These are phyloP conservation scores for Fusarium sp. DNA, from an alignment of 2,329 filamentous ascomycete species.

Conservation along the genomic window DNA sequence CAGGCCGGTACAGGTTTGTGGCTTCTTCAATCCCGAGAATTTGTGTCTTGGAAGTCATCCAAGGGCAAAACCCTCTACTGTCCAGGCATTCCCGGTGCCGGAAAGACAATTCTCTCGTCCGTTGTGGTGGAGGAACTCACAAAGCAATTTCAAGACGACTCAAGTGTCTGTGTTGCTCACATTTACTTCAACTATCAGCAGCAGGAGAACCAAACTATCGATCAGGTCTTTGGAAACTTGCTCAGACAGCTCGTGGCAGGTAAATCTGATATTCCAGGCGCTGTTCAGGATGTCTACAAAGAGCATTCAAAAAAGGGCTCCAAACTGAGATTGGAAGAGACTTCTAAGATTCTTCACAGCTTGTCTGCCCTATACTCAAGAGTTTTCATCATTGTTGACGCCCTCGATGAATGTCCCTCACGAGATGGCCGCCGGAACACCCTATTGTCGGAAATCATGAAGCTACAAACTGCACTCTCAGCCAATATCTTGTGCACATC, in stretches of 20 bases:
- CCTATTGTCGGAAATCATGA: not conserved
- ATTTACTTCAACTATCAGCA: conserved; percentile 49
- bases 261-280: not conserved
- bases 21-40: not conserved
- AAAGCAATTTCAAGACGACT: too few relatives aligned
- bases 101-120: conserved; percentile 50
- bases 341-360: too few relatives aligned
- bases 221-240: conserved; percentile 44
- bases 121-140: conserved; percentile 27
- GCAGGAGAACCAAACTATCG: conserved; percentile 40
- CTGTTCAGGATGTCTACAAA: not conserved
- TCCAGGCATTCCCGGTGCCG: conserved; percentile 46
- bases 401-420: conserved; percentile 40
- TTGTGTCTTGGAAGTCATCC: conserved; percentile 37
- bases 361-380: fast-evolving
- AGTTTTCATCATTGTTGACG: conserved; percentile 39
- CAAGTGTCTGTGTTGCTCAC: conserved; percentile 43
- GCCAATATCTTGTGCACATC: conserved; percentile 42
- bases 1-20: fast-evolving
- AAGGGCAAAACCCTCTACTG: conserved; percentile 53
- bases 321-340: too few relatives aligned
- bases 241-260: conserved; percentile 48
- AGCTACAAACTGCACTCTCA: fast-evolving
- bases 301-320: not conserved
- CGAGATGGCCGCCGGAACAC: not conserved